Evolutionary conservation across 2,329 filamentous ascomycete genomes (phyloP), one percentile per base, ranked within the genome.

Genomic region (Hypomyces rosellus): DNA sequence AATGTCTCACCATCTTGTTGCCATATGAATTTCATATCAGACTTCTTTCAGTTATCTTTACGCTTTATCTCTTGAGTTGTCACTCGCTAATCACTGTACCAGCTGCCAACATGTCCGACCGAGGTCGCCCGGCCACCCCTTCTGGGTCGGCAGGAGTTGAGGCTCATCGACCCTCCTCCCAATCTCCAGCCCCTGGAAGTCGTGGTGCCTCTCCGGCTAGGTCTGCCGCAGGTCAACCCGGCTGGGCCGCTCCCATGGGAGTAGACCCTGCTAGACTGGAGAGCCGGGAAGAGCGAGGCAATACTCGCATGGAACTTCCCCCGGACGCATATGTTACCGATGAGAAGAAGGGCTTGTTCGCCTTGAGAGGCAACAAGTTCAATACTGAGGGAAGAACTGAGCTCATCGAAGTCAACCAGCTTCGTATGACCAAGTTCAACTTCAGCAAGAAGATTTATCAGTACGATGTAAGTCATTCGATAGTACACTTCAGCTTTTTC

Each of bases 391-490:
- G 84, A 2, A 79, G 76, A 54, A 63, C 72, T 0, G 74, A 83
- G 16, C 61, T 67, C 1, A 59, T 89, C 1, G 66, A 74, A 0
- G 69, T 95, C 36, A 97, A 97, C 64, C 83, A 89, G 11, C 95
- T 85, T 67, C 76, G 82, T 0, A 84, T 96, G 49, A 68, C 65
- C 0, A 68, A 72, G 9, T 81, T 84, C 37, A 62, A 70, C 49
- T 82, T 82, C 0, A 74, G 66, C 2, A 77, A 74, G 12, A 78
- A 80, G 0, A 80, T 96, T 18, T 84, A 84, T 55, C 91, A 96
- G 63, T 97, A 92, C 59, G 89, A 96, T 70, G 88, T 91, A 71
- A 77, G 86, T 77, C 46, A 4, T 18, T 9, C 12, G 14, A 13
- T 7, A 40, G 16, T 5, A 11, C 1, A 36, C 16, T 18, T 20